phyloP scores from a whole-genome alignment of 2,329 filamentous ascomycete genomes.

The Aulographum hederae region DNA sequence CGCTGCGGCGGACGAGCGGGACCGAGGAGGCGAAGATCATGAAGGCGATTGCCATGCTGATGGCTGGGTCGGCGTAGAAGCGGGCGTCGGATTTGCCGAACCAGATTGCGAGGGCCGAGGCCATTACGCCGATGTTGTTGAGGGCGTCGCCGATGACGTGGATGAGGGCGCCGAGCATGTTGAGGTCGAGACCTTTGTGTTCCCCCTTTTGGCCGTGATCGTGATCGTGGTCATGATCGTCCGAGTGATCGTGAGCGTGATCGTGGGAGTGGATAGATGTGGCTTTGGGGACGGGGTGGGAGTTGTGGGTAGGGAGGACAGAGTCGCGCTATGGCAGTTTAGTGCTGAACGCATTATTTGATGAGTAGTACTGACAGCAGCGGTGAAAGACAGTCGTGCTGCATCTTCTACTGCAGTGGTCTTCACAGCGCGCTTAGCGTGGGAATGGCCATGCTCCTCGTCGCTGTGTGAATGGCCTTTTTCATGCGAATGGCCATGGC shows the following conservation, averaged over 20 bases:
- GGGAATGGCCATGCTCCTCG: too few species aligned
- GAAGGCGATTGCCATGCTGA: slow-evolving; percentile 50
- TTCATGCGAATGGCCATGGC: slow-evolving; percentile 24
- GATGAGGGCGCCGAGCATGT: slow-evolving; percentile 50
- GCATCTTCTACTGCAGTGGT: too few species aligned
- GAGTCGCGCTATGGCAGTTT: too few species aligned
- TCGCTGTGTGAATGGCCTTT: slow-evolving; percentile 10
- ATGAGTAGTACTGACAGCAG: background rate
- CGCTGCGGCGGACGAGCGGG: slow-evolving; percentile 25
- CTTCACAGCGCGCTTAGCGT: too few species aligned
- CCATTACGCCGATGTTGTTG: slow-evolving; percentile 61
- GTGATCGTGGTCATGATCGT: slow-evolving; percentile 1
- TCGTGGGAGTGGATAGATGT: background rate
- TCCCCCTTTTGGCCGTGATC: slow-evolving; percentile 1
- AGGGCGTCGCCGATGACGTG: slow-evolving; percentile 56
- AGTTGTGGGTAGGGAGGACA: too few species aligned
- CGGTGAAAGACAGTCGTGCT: background rate
- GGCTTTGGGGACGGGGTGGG: too few species aligned
- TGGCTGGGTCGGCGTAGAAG: slow-evolving; percentile 55
- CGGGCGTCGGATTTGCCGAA: slow-evolving; percentile 35
- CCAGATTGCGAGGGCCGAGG: slow-evolving; percentile 53
- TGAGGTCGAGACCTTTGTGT: slow-evolving; percentile 32
- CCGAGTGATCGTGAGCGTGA: background rate
- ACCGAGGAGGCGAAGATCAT: slow-evolving; percentile 50
- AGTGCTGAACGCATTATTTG: too few species aligned